Base-by-base conservation (phyloP, 306 rosid species). In the Cucumis hystrix region DNA sequence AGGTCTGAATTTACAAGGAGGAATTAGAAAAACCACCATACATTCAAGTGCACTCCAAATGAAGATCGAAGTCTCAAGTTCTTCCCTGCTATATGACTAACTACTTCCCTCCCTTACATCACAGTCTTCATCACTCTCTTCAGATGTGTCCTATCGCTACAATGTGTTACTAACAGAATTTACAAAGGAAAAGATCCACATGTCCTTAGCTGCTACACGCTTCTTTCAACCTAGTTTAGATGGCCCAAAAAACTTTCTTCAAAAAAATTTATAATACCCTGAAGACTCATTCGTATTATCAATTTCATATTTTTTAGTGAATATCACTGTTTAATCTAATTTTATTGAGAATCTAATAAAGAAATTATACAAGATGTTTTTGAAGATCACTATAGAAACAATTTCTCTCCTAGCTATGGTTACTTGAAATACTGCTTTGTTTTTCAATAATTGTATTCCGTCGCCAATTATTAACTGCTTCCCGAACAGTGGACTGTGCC, bases 381-480 rank as follows among this genome's bases (percentile, higher is more conserved):
- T 54, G 33, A 73, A 33, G 10, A 73, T 51, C 28, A 0, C 47
- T 51, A 73, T 52, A 11, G 30, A 73, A 52, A 73, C 23, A 64
- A 21, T 75, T 61, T 87, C 82, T 89, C 77, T 85, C 82, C 23
- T 78, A 83, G 78, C 88, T 84, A 58, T 80, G 92, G 61, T 85
- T 89, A 78, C 83, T 89, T 35, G 86, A 81, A 77, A 89, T 21
- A 23, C 67, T 81, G 58, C 80, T 82, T 57, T 77, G 81, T 52
- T 83, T 82, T 65, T 85, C 84, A 28, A 81, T 63, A 51, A 55
- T 84, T 43, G 94, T 90, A 84, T 84, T 89, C 74, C 77, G 79
- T 78, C 73, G 85, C 98, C 99, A 96, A 78, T 85, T 91, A 78
- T 82, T 83, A 4, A 96, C 91, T 18, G 98, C 97, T 79, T 79